Evolutionary conservation across 768 basidiomycete genomes (phyloP), one percentile per base, ranked within the genome.

Genomic region (Russula earlei): DNA sequence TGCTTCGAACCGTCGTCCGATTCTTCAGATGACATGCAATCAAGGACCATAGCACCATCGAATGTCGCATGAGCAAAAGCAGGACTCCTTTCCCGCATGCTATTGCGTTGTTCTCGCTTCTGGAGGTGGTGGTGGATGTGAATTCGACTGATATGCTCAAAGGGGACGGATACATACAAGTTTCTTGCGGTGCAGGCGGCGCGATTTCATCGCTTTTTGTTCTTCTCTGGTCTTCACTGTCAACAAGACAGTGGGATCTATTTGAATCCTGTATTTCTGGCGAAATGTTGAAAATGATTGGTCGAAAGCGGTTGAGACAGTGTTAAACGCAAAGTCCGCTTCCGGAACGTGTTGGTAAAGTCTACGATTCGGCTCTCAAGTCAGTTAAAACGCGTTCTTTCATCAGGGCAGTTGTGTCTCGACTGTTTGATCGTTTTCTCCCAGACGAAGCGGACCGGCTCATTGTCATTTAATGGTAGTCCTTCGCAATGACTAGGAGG

Each of bases 1-100:
- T 67, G 69, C 33, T 70, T 67, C 34, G 51, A 37, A 14, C 84
- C 84, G 47, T 68, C 70, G 59, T 81, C 80, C 14, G 86, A 87
- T 66, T 89, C 87, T 61, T 89, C 87, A 29, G 82, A 84, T 25
- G 87, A 89, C 82, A 88, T 86, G 68, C 85, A 88, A 45, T 88
- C 87, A 19, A 80, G 58, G 58, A 84, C 81, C 54, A 89, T 67
- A 14, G 87, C 85, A 14, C 80, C 79, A 63, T 87, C 84, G 63
- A 88, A 88, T 14, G 71, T 75, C 24, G 79, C 72, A 66, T 87
- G 81, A 52, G 80, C 76, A 56, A 86, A 83, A 0, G 64, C 69
- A 24, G 68, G 69, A 24, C 80, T 67, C 52, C 75, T 79, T 61
- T 79, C 71, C 22, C 87, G 76, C 25, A 79, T 74, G 25, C 80